Evolutionary conservation across 345 rosid genomes (phyloP), one percentile per base, ranked within the genome.

Genomic region (Hypericum androsaemum): DNA sequence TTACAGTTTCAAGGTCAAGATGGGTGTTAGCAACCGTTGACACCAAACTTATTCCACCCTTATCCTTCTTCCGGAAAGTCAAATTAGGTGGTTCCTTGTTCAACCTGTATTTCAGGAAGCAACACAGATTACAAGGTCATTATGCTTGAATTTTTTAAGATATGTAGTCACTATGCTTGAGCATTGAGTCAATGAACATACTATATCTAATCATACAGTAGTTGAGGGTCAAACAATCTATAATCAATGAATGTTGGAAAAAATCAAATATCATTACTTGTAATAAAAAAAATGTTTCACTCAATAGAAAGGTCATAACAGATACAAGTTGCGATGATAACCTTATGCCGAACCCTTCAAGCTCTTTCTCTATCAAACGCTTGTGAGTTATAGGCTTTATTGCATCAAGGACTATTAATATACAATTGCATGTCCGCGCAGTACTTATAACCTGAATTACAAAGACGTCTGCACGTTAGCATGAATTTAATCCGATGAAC

Each of bases 311-410:
- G 8, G 32, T 11, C 28, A 49, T 11, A 32, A 12, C 43, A 15
- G 22, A 55, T 46, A 11, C 7, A 55, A 12, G 16, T 7, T 37
- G 9, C 5, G 39, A 15, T 6, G 50, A n/a, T 50, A 74, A 92
- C 98, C 98, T 81, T 68, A 92, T 92, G 61, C 98, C 98, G 69
- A 92, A 92, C 53, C 98, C 97, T 77, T 92, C 97, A 5, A 92
- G 97, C 74, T 92, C 98, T 64, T 92, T 92, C 73, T 90, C 96
- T 60, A 90, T 87, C 60, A 90, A 75, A 57, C 96, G 98, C 73
- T 90, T 90, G 76, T 90, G 98, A 73, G 98, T 92, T 54, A 92
- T 88, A 15, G 95, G 98, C 74, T 92, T 92, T 63, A 92, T 92
- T 7, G 97, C 98, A 58, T 92, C 98, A 53, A 92, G 97, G 63